Conservation (phyloP, 306 rosid genomes). For the Elaeagnus macrophylla region DNA sequence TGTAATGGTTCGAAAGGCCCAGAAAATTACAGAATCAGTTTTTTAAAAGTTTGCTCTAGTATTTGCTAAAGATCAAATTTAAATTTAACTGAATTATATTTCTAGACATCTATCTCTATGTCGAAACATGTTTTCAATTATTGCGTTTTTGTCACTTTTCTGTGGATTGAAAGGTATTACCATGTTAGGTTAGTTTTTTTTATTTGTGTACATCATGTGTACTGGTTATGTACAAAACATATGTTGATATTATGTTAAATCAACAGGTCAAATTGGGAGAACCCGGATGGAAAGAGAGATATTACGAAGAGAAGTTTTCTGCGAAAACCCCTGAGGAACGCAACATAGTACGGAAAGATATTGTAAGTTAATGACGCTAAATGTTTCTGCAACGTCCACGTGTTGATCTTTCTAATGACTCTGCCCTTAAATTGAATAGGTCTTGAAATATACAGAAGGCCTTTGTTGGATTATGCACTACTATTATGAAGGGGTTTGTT, state of each 20-base stretch:
- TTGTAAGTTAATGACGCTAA: constrained; percentile 50
- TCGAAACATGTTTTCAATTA: no score
- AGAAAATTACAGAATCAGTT: no score
- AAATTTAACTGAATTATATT: no score
- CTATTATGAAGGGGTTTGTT: constrained; percentile 96
- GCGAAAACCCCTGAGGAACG: constrained; percentile 81
- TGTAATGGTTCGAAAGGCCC: no score
- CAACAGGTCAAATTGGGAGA: constrained; percentile 74
- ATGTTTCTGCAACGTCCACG: constrained; percentile 11
- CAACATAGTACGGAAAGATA: constrained; percentile 68
- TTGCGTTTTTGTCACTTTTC: no score
- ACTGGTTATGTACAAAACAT: no score
- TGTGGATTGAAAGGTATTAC: background rate
- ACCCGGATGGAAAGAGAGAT: constrained; percentile 95
- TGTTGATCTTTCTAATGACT: constrained; percentile 22
- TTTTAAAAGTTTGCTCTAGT: no score
- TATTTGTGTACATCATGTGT: background rate
- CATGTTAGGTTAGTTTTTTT: background rate
- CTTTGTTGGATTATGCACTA: constrained; percentile 97
- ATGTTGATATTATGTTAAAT: constrained; percentile 3
- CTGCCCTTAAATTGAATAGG: constrained; percentile 40
- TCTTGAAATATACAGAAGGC: constrained; percentile 88
- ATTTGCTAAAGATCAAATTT: no score
- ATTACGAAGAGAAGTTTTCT: constrained; percentile 79
- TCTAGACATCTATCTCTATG: no score